Evolutionary conservation across 2,329 filamentous ascomycete genomes (phyloP).

Genomic region (Aschersonia sp.): DNA sequence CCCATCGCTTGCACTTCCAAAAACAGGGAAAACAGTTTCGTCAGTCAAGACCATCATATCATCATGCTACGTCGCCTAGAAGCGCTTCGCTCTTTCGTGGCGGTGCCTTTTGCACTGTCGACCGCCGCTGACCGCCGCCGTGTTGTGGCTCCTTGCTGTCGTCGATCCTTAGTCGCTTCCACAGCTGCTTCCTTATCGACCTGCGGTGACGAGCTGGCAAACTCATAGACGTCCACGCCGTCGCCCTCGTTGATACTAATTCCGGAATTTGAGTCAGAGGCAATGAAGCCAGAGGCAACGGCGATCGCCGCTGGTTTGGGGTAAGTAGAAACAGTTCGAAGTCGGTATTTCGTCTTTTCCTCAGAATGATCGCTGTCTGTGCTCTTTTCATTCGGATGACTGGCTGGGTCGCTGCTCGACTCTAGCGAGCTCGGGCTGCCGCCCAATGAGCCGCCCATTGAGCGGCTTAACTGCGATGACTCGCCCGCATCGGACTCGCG

Average conservation of each 20-base stretch:
- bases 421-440: constrained; percentile 1
- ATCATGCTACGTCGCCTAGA: constrained; percentile 44
- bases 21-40: background rate
- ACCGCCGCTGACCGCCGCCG: constrained; percentile 24
- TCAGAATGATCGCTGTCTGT: constrained; percentile 14
- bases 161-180: constrained; percentile 4
- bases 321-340: constrained; percentile 11
- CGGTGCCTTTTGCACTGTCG: constrained; percentile 18
- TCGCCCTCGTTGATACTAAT: constrained; percentile 5
- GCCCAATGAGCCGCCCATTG: constrained; percentile 1
- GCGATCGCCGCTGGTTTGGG: too few species aligned
- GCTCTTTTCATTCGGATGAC: constrained; percentile 27
- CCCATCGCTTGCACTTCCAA: background rate
- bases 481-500: constrained; percentile 16
- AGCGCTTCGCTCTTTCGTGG: constrained; percentile 14
- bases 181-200: constrained; percentile 14
- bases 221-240: constrained; percentile 38
- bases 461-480: constrained; percentile 13
- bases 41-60: constrained; percentile 20
- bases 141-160: constrained; percentile 4
- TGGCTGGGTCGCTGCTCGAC: constrained; percentile 15
- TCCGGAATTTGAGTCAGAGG: constrained; percentile 1
- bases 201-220: constrained; percentile 31
- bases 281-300: too few species aligned
- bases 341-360: constrained; percentile 21